Base-by-base conservation (phyloP, 441 rosid species). In the Aquilaria agallochum region DNA sequence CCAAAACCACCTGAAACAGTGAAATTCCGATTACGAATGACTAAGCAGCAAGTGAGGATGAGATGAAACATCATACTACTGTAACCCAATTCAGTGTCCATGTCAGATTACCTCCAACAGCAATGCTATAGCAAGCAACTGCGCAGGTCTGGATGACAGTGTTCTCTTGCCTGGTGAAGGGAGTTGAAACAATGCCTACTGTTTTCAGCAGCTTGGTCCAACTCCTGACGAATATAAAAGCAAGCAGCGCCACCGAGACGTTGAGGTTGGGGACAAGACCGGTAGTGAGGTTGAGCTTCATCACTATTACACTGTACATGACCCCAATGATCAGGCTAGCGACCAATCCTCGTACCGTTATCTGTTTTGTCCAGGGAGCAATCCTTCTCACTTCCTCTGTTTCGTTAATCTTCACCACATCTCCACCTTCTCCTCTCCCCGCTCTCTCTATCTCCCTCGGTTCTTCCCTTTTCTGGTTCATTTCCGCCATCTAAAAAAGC, bases 241-340 rank as follows among this genome's bases (percentile, higher is more conserved):
- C 95, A 0, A 94, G 77, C 0, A 94, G 90, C 50, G 96, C 97
- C 31, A 95, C 96, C 36, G 96, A 91, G 74, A 94, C 96, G 50
- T 91, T 94, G 58, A 94, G 89, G 69, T 89, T 91, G 11, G 99
- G 99, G 32, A 94, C 92, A 31, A 94, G 74, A 11, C 99, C 99
- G 8, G 97, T 86, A 9, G 96, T 94, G n/a, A 94, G 85, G 65
- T 87, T 91, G 52, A 94, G 85, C 76, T 94, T 94, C 80, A 71
- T 81, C 40, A 87, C 92, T 49, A 94, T 89, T 47, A 91, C 83
- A 74, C 97, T 89, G 81, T 89, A 94, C 1, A 94, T 75, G 64
- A 75, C 53, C 4, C 99, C 97, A 59, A 91, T 91, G 10, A 57
- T 63, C 45, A 85, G 34, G 59, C 97, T 89, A 5, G 92, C 86